These are phyloP conservation scores for Massariosphaeria phaeospora DNA, from an alignment of 495 filamentous ascomycete species.

Conservation along the genomic window DNA sequence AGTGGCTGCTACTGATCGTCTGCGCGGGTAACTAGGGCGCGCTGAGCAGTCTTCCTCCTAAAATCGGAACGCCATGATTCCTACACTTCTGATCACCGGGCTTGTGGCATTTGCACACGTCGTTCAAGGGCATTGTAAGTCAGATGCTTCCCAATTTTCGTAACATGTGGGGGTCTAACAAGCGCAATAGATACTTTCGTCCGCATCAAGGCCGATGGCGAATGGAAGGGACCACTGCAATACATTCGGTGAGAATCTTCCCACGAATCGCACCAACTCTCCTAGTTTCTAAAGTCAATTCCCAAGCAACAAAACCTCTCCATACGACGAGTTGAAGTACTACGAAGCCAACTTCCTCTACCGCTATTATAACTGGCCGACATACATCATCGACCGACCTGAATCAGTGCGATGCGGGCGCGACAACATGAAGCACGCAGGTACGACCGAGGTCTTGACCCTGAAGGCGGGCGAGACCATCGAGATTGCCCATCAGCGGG, in stretches of 20 bases:
- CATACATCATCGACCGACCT: constrained; percentile 9
- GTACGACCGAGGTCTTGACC: constrained; percentile 5
- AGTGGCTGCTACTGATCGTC: too few species aligned
- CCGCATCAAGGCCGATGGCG: neutral
- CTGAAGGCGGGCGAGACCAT: constrained; percentile 13
- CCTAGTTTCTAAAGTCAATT: neutral
- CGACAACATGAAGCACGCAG: constrained; percentile 23
- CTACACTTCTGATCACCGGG: too few species aligned
- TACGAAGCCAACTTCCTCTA: neutral
- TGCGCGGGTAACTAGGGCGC: too few species aligned
- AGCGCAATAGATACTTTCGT: constrained; percentile 10
- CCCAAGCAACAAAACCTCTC: constrained; percentile 19
- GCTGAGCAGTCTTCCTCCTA: too few species aligned
- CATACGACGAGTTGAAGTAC: constrained; percentile 2
- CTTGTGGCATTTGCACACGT: too few species aligned
- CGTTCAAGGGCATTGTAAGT: too few species aligned
- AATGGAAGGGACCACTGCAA: constrained; percentile 9
- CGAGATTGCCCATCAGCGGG: constrained; percentile 14
- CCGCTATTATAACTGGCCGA: constrained; percentile 14
- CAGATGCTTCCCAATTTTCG: too few species aligned
- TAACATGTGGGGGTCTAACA: too few species aligned
- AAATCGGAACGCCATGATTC: too few species aligned
- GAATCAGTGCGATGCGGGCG: constrained; percentile 22
- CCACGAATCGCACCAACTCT: neutral
- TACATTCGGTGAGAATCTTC: constrained; percentile 14